Evolutionary conservation across 495 filamentous ascomycete species (phyloP), one percentile per base, ranked within the genome.

Genomic region (Talaromyces adpressus): DNA sequence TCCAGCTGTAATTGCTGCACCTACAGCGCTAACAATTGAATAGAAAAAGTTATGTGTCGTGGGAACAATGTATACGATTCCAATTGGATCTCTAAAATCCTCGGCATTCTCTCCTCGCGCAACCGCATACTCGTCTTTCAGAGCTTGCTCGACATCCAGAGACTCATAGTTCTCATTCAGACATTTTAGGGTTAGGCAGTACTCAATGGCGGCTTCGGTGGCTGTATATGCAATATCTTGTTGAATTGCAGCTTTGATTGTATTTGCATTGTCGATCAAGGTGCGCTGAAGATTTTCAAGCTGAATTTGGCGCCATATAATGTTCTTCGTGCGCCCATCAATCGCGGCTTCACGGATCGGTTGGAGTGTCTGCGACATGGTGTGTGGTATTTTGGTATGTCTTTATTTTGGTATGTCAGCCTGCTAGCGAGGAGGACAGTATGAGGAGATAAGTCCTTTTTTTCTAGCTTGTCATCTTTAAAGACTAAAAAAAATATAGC

Each of bases 51-150:
- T 80, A 69, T 84, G 78, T 25, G 64, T 67, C 1, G 70, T 68
- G 0, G 81, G 82, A 6, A 78, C 72, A 51, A 86, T 81, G 45
- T 84, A 80, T 12, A 84, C 81, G 41, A 86, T 74, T 0, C 82
- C 83, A 0, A 67, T 64, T 1, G 73, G 73, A 3, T 68, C 63
- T 52, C 51, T 39, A 9, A 51, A 36, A 30, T 66, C 61, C 2
- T 59, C 23, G 39, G 70, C 73, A 47, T 79, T 69, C 61, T 79
- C 73, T 3, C 77, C 76, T 25, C 74, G 66, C 1, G 76, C 73
- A 63, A 86, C 73, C n/a, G 67, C 64, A 67, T 85, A 84, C 69
- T 86, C 82, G 3, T 69, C 67, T 47, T 80, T 70, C 16, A 81
- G 70, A 39, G 73, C 75, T 54, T 72, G 69, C 27, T 72, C 58